Evolutionary conservation across 1,284 basidiomycete genomes (phyloP), one percentile per base, ranked within the genome.

Genomic region (Heterobasidion occidentale): DNA sequence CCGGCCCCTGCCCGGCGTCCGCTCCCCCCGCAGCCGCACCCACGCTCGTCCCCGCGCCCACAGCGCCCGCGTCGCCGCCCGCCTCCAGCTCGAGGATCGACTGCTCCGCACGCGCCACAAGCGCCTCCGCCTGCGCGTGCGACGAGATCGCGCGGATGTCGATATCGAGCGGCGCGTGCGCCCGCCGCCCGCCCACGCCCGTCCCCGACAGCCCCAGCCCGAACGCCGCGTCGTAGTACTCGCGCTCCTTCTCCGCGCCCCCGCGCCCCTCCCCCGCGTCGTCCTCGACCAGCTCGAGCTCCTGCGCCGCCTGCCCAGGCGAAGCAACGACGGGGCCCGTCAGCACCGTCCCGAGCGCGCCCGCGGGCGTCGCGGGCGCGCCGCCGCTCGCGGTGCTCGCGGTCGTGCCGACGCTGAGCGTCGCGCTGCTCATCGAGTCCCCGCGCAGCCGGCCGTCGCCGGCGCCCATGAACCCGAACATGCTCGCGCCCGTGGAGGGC

Each of bases 71-170:
- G 3, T 81, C 81, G 55, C 78, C 75, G 2, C 77, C 81, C 8
- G 72, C 68, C 45, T 70, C 71, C 55, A 70, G 59, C 36, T 81
- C 80, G 46, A 92, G 67, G 44, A 91, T 85, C 56, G 85, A 81
- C 66, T 83, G 78, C 63, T 90, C 80, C 4, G 85, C 80, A 58
- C 76, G 80, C 64, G 86, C 81, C 4, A 92, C 89, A 34, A 91
- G 77, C 35, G 81, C 84, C 64, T 89, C 84, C 1, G 88, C 90
- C 64, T 92, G 82, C 6, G 86, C 88, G 64, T 88, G 83, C 5
- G 86, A 86, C n/a, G 85, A 88, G 54, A 90, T 85, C 0, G 76
- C 69, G 46, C 74, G 73, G 51, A 87, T 72, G 60, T 86, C 77
- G 59, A 89, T 81, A 56, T 81, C 81, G 27, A 83, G 68, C 7